Base-by-base conservation (phyloP, 2,329 filamentous ascomycete species). In the Fusarium bactridioides region DNA sequence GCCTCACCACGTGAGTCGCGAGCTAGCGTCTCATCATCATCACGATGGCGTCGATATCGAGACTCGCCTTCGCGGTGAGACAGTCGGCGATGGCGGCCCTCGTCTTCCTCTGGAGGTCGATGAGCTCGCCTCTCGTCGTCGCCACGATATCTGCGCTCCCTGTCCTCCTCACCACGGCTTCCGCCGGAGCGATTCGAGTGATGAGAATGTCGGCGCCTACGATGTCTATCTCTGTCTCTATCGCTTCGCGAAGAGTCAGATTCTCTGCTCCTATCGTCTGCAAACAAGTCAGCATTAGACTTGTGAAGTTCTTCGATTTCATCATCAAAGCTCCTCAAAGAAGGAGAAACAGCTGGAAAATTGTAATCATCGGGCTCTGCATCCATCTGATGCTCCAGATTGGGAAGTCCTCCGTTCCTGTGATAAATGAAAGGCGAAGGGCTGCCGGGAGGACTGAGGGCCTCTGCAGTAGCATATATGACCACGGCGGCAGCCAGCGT, bases 221-320 rank as follows among this genome's bases (percentile, higher is more conserved):
- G 83, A 67, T 82, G 83, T 71, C 80, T 79, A 53, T 84, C 81
- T 66, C 76, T 77, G 50, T 84, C 82, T 76, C 77, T 80, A 68
- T 84, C 81, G 71, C 80, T 70, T 72, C 76, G 79, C 50, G 80
- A 78, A 64, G 79, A 79, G 69, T 76, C 77, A 60, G 76, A 76
- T 68, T 82, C 81, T 78, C 80, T 83, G 76, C 78, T 79, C 77
- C 80, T 85, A 74, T 86, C 85, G 81, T 87, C 86, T 89, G 83
- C 82, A 80, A 83, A 86, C 78, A 85, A 83, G 86, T 89, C 85
- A 89, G 87, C 83, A 85, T 85, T 83, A 80, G 83, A 82, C 80
- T 81, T 79, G 78, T 80, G 78, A 81, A 84, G 79, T 76, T 82
- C 82, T 73, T 80, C 78, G 70, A 83, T 80, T 74, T 79, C 78